Base-by-base conservation (phyloP, 768 basidiomycete genomes). In the Dacryopinax spathularia region DNA sequence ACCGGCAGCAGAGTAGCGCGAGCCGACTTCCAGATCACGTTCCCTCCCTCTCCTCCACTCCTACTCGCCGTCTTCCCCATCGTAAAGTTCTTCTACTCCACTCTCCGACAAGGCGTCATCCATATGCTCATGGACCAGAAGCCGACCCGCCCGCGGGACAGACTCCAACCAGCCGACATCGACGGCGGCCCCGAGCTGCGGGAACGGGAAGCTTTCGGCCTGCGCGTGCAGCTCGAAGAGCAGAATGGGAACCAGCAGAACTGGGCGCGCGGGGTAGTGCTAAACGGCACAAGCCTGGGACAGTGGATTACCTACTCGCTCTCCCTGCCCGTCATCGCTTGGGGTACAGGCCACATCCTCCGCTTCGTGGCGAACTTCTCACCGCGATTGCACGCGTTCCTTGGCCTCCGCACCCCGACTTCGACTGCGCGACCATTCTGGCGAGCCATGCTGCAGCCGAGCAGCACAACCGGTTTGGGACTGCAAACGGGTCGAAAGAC, bases 41-140 rank as follows among this genome's bases (percentile, higher is more conserved):
- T 75, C 75, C 75, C 75, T 2, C 75, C 75, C 1, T 70, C 71
- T 0, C 75, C 75, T 0, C 37, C 70, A 18, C 70, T 75, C 65
- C 65, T 69, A 3, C 69, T 70, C 18, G 37, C 72, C 35, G 61
- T 72, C 37, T 70, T 71, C 62, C 74, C 74, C 1, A 2, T 71
- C 44, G n/a, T 74, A 27, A 65, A 68, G 37, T 27, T 35, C 5
- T 20, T 70, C 18, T 76, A 76, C 63, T 61, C 65, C 12, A 64
- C 61, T 15, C 34, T 62, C n/a, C 69, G 69, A 29, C 25, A 56
- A 16, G 66, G 62, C n/a, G 31, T 75, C 44, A 65, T 63, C 12
- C 59, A 67, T 25, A 69, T 65, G 62, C 63, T 72, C 31, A 63
- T 75, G 62, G 67, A 22, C 48, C 18, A 22, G 25, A 27, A 10